Percentiles rank a stretch among this genome's conserved stretches.
phyloP scores from a whole-genome alignment of 2,329 filamentous ascomycete species.

The Fusarium sp. region DNA sequence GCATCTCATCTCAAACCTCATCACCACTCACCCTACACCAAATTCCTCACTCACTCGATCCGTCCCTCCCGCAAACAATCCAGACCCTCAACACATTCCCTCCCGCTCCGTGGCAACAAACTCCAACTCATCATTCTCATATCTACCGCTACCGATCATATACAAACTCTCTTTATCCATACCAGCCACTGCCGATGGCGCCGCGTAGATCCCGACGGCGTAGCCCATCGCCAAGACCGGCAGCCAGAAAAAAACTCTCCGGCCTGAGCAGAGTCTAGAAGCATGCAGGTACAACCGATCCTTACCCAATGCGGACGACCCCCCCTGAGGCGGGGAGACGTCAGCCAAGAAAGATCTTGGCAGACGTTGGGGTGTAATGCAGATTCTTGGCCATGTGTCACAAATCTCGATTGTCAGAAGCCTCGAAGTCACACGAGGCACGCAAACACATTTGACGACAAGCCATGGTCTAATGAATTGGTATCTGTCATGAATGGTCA shows the following conservation, averaged over 20 bases:
- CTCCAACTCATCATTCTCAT: no score
- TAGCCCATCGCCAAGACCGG: slow-evolving; percentile 7
- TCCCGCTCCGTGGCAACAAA: neutral
- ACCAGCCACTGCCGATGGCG: neutral
- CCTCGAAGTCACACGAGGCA: neutral
- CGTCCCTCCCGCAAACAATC: neutral
- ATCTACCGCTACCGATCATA: no score
- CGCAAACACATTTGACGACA: neutral
- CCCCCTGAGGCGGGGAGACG: neutral
- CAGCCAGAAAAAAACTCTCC: neutral
- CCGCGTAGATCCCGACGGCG: neutral
- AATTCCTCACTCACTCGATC: neutral
- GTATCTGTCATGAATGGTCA: slow-evolving; percentile 15
- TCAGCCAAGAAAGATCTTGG: slow-evolving; percentile 14
- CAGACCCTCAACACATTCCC: neutral
- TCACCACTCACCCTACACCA: neutral
- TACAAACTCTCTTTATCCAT: neutral
- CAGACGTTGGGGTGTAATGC: neutral
- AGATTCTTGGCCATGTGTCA: neutral
- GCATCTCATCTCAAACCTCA: neutral
- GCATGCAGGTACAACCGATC: slow-evolving; percentile 19
- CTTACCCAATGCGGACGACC: neutral
- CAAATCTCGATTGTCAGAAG: neutral
- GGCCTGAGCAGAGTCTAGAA: neutral
- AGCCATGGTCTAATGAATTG: neutral